Base-by-base conservation (phyloP, 164 flowering plant species). In the Amborella trichopoda region DNA sequence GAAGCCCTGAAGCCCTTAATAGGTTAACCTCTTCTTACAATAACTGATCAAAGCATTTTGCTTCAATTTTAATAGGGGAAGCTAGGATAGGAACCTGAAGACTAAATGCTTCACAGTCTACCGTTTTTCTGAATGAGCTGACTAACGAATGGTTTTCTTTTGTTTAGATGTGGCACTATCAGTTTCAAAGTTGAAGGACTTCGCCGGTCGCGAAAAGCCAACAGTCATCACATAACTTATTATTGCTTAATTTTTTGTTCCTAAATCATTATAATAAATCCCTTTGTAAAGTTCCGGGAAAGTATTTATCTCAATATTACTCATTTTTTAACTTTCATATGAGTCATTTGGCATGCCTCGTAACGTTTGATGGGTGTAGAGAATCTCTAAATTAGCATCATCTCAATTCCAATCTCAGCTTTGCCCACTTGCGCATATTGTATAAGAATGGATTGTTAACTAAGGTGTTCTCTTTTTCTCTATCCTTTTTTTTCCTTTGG, bases 191-290 rank as follows among this genome's bases (percentile, higher is more conserved):
- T 63, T 87, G 56, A 74, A 79, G 71, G 99, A 87, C 23, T 87
- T 84, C 68, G 87, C 99, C 1, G 96, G 95, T 66, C 77, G 95
- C 66, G 95, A 84, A 64, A 73, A 76, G 65, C 99, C 99, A 32
- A 93, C 96, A n/a, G 96, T 93, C 64, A 93, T 93, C 67, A 88
- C 99, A 48, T 90, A 65, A 62, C 54, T 34, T 28, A n/a, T 22
- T 33, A 19, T 4, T 44, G 14, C 26, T 4, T 5, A 25, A 44
- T 24, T 21, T 16, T 49, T 23, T 34, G 34, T 49, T n/a, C n/a
- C n/a, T n/a, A n/a, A n/a, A n/a, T n/a, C n/a, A n/a, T n/a, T n/a
- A n/a, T n/a, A n/a, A n/a, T n/a, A n/a, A n/a, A n/a, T n/a, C n/a
- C n/a, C n/a, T n/a, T n/a, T n/a, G n/a, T n/a, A n/a, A n/a, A n/a